Evolutionary conservation across 2,329 filamentous ascomycete species (phyloP).

Genomic region (Clonostachys byssicola): DNA sequence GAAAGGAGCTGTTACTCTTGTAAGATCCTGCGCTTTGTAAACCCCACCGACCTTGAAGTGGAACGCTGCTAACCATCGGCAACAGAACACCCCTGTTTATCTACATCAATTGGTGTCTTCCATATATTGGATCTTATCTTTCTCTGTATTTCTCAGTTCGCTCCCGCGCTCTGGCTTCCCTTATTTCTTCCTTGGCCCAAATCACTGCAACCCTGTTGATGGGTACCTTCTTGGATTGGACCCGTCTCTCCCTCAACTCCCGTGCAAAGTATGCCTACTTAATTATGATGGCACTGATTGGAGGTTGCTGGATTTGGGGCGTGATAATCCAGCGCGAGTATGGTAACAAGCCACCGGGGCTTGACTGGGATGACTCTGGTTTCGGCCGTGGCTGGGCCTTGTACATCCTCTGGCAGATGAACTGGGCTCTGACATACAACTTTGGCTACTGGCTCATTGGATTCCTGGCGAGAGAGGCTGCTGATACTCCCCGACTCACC

Average conservation of each 20-base stretch:
- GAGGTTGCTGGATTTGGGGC: constrained; percentile 12
- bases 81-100: neutral
- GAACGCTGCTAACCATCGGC: neutral
- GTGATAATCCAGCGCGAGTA: constrained; percentile 10
- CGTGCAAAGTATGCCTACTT: constrained; percentile 1
- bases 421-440: neutral
- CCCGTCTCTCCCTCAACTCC: constrained; percentile 5
- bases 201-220: constrained; percentile 12
- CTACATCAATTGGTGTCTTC: neutral
- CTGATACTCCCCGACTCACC: neutral
- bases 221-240: constrained; percentile 13
- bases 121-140: constrained; percentile 2
- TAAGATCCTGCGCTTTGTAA: neutral
- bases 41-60: neutral
- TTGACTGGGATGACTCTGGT: constrained; percentile 10
- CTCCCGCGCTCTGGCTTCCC: constrained; percentile 64
- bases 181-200: constrained; percentile 43
- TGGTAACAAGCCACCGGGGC: constrained; percentile 1
- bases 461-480: neutral
- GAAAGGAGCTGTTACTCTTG: constrained; percentile 6
- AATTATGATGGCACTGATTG: constrained; percentile 3
- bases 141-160: constrained; percentile 66
- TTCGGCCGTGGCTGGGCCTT: constrained; percentile 13
- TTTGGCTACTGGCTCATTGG: neutral
- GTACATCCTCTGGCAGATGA: constrained; percentile 13